phyloP scores from a whole-genome alignment of 148 eudicot species.

The Vaccinium macrocarpon region DNA sequence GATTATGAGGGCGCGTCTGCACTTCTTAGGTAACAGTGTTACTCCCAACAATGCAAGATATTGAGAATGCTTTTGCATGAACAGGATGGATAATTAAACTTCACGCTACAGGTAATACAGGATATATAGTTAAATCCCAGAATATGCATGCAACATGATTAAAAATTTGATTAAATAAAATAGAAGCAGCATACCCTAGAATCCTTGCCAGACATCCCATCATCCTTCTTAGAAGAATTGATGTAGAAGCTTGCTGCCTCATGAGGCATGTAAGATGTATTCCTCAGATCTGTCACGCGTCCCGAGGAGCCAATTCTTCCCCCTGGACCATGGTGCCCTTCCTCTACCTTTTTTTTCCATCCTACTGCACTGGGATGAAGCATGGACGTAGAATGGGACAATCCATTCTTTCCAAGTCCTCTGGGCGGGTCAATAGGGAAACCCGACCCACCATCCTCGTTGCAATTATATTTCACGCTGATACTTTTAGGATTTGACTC shows the following conservation, averaged over 20 bases:
- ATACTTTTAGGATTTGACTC: constrained; percentile 31
- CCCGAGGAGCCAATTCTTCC: constrained; percentile 30
- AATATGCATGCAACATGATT: not conserved
- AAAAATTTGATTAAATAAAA: not conserved
- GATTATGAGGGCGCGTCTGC: not conserved
- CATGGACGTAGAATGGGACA: constrained; percentile 52
- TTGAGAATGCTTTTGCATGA: not conserved
- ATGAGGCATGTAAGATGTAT: constrained; percentile 28
- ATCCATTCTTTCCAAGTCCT: constrained; percentile 23
- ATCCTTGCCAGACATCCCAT: constrained; percentile 37
- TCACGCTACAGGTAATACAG: not conserved
- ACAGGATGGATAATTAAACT: not conserved
- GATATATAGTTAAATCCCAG: not conserved
- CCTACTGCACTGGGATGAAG: constrained; percentile 61
- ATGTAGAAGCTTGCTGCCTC: not conserved
- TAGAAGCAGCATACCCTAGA: constrained; percentile 35
- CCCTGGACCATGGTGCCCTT: constrained; percentile 25
- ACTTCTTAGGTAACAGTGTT: not conserved
- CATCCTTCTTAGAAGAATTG: constrained; percentile 30
- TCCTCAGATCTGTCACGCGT: constrained; percentile 33
- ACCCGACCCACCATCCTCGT: constrained; percentile 29
- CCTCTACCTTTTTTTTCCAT: constrained; percentile 43
- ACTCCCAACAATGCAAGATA: not conserved
- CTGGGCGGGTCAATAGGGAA: constrained; percentile 43
- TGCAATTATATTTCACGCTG: constrained; percentile 32